Conservation (phyloP, 1,139 yeast genomes). For the Hyphopichia pseudoburtonii region DNA sequence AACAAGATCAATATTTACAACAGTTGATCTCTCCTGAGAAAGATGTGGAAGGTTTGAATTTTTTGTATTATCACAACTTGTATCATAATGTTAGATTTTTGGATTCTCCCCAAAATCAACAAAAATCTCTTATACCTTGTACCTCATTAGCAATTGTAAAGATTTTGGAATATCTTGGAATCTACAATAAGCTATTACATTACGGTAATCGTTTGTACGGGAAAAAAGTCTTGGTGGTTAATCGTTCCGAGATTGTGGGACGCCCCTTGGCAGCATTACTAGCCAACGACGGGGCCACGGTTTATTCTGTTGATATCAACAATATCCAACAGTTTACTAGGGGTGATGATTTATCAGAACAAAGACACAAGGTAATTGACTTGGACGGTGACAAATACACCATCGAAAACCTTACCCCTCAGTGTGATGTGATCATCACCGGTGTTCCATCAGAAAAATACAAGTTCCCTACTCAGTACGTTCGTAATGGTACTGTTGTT, state of each 20-base stretch:
- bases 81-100: constrained; percentile 87
- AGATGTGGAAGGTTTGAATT: constrained; percentile 95
- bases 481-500: constrained; percentile 86
- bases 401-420: constrained; percentile 64
- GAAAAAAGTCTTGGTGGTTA: constrained; percentile 84
- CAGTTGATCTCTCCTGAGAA: constrained; percentile 84
- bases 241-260: constrained; percentile 95
- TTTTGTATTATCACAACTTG: constrained; percentile 87
- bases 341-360: constrained; percentile 84
- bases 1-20: constrained; percentile 93
- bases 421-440: constrained; percentile 89
- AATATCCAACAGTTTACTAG: constrained; percentile 90
- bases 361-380: constrained; percentile 81
- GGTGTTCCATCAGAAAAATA: constrained; percentile 87
- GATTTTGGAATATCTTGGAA: constrained; percentile 84
- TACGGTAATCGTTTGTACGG: constrained; percentile 94
- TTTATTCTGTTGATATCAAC: constrained; percentile 85
- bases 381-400: constrained; percentile 46
- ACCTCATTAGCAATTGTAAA: constrained; percentile 95
- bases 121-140: constrained; percentile 90
- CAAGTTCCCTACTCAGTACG: constrained; percentile 79
- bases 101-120: constrained; percentile 62
- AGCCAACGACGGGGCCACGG: constrained; percentile 97
- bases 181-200: constrained; percentile 76
- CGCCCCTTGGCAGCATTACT: constrained; percentile 93